Conservation (phyloP, 2,329 filamentous ascomycete species). For the Rhynchosporium agropyri region DNA sequence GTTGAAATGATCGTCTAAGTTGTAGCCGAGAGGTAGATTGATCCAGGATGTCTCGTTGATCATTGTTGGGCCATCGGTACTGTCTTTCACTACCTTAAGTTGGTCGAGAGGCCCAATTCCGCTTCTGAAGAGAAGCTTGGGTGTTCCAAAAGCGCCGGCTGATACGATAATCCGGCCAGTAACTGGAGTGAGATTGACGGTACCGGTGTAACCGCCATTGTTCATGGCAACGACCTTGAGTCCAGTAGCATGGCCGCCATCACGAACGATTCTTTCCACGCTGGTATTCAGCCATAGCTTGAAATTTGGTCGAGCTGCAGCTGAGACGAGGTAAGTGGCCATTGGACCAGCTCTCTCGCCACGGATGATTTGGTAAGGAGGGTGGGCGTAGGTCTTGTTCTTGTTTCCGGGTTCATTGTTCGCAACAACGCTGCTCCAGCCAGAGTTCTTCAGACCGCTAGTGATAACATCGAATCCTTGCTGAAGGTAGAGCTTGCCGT, state of each 20-base stretch:
- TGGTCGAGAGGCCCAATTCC: slow-evolving; percentile 56
- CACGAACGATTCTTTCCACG: slow-evolving; percentile 67
- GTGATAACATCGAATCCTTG: slow-evolving; percentile 66
- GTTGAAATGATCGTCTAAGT: slow-evolving; percentile 62
- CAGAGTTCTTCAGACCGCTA: slow-evolving; percentile 58
- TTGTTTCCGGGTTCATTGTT: slow-evolving; percentile 62
- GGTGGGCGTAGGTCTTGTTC: slow-evolving; percentile 65
- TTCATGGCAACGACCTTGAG: slow-evolving; percentile 64
- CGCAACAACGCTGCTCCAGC: slow-evolving; percentile 61
- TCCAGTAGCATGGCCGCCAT: slow-evolving; percentile 63
- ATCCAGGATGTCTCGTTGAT: slow-evolving; percentile 57
- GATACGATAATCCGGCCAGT: slow-evolving; percentile 69
- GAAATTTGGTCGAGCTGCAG: slow-evolving; percentile 64
- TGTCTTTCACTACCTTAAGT: slow-evolving; percentile 54
- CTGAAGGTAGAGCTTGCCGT: slow-evolving; percentile 68
- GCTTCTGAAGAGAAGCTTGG: slow-evolving; percentile 62
- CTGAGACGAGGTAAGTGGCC: slow-evolving; percentile 69
- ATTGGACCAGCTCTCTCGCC: slow-evolving; percentile 71
- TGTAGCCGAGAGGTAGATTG: slow-evolving; percentile 59
- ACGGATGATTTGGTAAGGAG: slow-evolving; percentile 67
- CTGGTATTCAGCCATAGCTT: slow-evolving; percentile 66
- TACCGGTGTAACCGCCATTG: slow-evolving; percentile 58
- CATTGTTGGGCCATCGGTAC: slow-evolving; percentile 54
- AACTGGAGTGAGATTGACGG: slow-evolving; percentile 59
- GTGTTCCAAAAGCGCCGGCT: slow-evolving; percentile 68